phyloP scores from a whole-genome alignment of 179 eudicot genomes.

The Corrigiola litoralis region DNA sequence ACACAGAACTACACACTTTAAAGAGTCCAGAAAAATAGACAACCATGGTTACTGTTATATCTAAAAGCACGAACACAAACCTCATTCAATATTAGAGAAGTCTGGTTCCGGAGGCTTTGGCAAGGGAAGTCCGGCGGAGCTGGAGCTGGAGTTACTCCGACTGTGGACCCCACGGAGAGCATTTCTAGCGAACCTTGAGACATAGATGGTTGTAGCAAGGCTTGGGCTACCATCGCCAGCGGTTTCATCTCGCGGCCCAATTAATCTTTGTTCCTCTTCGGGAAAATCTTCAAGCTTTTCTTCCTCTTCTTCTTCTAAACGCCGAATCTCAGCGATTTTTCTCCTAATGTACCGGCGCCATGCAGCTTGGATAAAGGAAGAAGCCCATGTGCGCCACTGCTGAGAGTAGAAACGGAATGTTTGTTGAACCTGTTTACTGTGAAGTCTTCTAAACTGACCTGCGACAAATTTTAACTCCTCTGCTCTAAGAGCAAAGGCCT shows the following conservation, averaged over 20 bases:
- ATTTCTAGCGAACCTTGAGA: constrained; percentile 55
- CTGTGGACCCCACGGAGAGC: constrained; percentile 56
- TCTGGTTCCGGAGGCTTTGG: constrained; percentile 63
- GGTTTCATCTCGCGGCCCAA: not conserved
- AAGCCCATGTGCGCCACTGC: constrained; percentile 82
- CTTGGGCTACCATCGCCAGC: constrained; percentile 23
- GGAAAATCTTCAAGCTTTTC: constrained; percentile 14
- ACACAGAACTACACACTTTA: no score
- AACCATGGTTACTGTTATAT: not conserved
- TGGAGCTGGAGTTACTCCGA: constrained; percentile 30
- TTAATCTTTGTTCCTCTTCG: constrained; percentile 12
- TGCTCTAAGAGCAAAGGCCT: constrained; percentile 46
- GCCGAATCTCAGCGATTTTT: constrained; percentile 39
- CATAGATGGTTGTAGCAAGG: constrained; percentile 40
- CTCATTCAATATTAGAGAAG: constrained; percentile 33
- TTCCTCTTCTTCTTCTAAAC: constrained; percentile 33
- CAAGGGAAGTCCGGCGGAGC: constrained; percentile 32
- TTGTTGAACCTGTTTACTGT: constrained; percentile 55
- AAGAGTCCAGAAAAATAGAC: no score
- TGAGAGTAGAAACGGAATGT: constrained; percentile 59
- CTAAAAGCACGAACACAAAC: not conserved
- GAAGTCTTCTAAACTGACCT: constrained; percentile 47
- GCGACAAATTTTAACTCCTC: constrained; percentile 52
- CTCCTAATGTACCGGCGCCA: constrained; percentile 58
- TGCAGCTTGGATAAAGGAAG: constrained; percentile 71